Percentiles rank a stretch among this genome's conserved stretches.
phyloP scores from a whole-genome alignment of 306 rosid species.

The Phaseolus lunatus region DNA sequence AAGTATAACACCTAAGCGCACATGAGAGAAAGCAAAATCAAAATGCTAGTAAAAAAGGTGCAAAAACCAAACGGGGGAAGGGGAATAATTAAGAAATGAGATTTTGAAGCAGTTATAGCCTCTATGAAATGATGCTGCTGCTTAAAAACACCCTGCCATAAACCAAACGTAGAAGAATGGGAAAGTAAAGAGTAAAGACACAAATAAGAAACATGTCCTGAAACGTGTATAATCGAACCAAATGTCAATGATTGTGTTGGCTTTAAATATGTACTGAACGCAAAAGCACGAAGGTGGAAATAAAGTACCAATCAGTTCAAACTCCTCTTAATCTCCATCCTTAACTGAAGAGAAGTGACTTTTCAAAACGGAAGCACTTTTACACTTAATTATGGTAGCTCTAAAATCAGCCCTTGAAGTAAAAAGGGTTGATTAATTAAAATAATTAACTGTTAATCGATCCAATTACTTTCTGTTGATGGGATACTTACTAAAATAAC shows the following conservation, averaged over 20 bases:
- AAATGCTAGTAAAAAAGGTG: constrained; percentile 41
- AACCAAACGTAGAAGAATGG: constrained; percentile 34
- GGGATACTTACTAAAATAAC: not conserved
- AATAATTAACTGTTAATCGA: constrained; percentile 35
- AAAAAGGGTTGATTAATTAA: constrained; percentile 16
- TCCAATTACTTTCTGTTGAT: constrained; percentile 28
- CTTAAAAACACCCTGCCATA: constrained; percentile 30
- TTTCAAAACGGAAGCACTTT: constrained; percentile 13
- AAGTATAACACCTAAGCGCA: constrained; percentile 30
- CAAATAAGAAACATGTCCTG: not conserved
- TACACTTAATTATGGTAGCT: constrained; percentile 5
- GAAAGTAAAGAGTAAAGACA: constrained; percentile 36
- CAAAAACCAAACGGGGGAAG: constrained; percentile 43
- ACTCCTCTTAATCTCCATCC: not conserved
- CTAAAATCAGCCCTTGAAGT: constrained; percentile 21
- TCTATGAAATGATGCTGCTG: constrained; percentile 43
- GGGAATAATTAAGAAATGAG: constrained; percentile 28
- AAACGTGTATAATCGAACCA: constrained; percentile 32
- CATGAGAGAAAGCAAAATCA: constrained; percentile 38
- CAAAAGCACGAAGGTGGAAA: constrained; percentile 32
- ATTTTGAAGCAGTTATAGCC: constrained; percentile 43
- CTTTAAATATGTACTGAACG: not conserved
- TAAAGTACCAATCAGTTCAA: constrained; percentile 23
- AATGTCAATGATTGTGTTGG: constrained; percentile 25
- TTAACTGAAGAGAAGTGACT: constrained; percentile 18